Conservation (phyloP, 768 basidiomycete species). For the Lentinula lateritia region DNA sequence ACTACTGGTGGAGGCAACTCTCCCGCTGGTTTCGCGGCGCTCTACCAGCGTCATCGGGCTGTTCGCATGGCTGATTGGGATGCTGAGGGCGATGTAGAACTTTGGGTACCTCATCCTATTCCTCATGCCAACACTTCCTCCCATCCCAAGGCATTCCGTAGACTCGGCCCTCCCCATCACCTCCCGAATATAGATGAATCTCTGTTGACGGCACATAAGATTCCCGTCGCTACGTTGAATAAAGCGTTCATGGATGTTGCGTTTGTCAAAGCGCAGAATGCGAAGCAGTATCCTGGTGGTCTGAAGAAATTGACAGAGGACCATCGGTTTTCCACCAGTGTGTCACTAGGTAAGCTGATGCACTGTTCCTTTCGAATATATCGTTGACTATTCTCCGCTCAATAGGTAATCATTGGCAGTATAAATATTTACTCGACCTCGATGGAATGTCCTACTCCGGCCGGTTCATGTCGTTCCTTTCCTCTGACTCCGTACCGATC, state of each 20-base stretch:
- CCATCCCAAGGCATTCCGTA: background rate
- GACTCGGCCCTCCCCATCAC: background rate
- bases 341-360: slow-evolving; percentile 51
- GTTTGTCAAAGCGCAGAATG: slow-evolving; percentile 54
- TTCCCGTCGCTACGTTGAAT: slow-evolving; percentile 48
- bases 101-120: slow-evolving; percentile 17
- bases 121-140: background rate
- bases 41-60: slow-evolving; percentile 90
- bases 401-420: slow-evolving; percentile 52
- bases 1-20: slow-evolving; percentile 92
- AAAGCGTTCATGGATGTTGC: slow-evolving; percentile 63
- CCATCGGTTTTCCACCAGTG: slow-evolving; percentile 69
- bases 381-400: too few relatives aligned
- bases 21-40: slow-evolving; percentile 74
- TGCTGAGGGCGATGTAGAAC: slow-evolving; percentile 25
- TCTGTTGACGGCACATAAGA: background rate
- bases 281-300: slow-evolving; percentile 71
- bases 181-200: background rate
- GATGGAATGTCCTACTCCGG: slow-evolving; percentile 78
- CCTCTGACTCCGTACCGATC: slow-evolving; percentile 61
- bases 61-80: slow-evolving; percentile 57
- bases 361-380: background rate
- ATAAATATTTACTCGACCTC: slow-evolving; percentile 67
- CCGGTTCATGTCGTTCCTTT: slow-evolving; percentile 56
- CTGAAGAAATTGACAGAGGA: slow-evolving; percentile 53